A percentile compares a stretch with the other conserved stretches of the same genome.
Conservation (phyloP, 495 filamentous ascomycete species). For the Aspergillus bertholletiae region DNA sequence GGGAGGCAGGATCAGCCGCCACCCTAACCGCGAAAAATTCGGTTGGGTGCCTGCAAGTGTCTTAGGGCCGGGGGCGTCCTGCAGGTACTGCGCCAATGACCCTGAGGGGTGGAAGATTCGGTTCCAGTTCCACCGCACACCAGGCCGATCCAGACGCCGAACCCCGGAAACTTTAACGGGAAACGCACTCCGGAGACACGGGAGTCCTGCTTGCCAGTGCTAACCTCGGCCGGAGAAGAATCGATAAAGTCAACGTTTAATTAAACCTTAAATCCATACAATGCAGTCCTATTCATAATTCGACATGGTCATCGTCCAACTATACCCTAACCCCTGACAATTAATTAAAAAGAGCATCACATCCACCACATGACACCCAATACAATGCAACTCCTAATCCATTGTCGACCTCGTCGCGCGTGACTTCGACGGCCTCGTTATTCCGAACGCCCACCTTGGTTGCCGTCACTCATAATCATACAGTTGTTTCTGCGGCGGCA, state of each 20-base stretch:
- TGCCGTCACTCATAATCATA: slow-evolving; percentile 22
- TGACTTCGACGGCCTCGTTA: too few species aligned
- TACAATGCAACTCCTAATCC: too few species aligned
- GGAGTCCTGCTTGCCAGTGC: too few species aligned
- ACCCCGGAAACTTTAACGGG: background rate
- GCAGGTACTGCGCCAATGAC: background rate
- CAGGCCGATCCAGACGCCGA: background rate
- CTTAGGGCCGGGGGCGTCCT: too few species aligned
- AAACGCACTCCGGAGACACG: background rate
- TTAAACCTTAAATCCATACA: background rate
- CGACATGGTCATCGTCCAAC: background rate
- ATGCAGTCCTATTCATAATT: background rate
- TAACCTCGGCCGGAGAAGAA: background rate
- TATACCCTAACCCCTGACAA: too few species aligned
- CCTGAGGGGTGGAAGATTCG: background rate
- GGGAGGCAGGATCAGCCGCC: background rate
- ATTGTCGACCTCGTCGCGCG: too few species aligned
- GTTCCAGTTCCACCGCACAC: background rate
- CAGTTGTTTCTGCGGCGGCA: slow-evolving; percentile 19
- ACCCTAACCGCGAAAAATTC: background rate
- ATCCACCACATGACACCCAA: too few species aligned
- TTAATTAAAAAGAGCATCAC: too few species aligned
- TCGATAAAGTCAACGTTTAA: too few species aligned
- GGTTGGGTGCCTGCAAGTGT: too few species aligned
- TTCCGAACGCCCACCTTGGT: too few species aligned